A percentile compares a stretch with the other conserved stretches of the same genome.
Evolutionary conservation across 176 grass and related monocot species (phyloP).

Genomic region (Panicum miliaceum): DNA sequence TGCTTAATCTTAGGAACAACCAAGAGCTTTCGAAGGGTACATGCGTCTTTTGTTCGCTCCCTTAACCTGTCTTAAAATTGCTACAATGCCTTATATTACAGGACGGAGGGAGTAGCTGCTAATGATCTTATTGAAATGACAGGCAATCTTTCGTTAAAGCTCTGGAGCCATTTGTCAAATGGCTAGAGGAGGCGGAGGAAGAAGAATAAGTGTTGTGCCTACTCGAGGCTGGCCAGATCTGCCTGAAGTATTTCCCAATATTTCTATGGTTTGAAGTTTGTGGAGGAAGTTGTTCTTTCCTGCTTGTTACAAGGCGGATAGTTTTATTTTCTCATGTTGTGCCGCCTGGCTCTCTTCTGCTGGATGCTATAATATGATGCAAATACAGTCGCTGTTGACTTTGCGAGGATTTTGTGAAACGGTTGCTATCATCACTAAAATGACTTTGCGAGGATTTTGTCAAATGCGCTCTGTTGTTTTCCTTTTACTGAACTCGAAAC

Average conservation of each 20-base stretch:
- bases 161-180: constrained; percentile 81
- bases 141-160: constrained; percentile 91
- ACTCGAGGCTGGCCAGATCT: neutral
- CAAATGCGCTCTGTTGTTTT: no score
- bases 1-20: no score
- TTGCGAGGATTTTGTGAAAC: neutral
- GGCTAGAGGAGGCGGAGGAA: constrained; percentile 91
- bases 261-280: constrained; percentile 6
- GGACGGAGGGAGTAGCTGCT: no score
- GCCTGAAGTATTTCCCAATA: constrained; percentile 34
- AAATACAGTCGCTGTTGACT: neutral
- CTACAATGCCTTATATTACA: no score
- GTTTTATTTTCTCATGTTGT: constrained; percentile 17
- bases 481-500: no score
- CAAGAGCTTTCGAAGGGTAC: no score
- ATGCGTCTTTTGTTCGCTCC: no score
- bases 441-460: neutral
- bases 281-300: constrained; percentile 12
- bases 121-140: constrained; percentile 7
- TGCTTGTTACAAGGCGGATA: constrained; percentile 1
- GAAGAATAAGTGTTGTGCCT: constrained; percentile 52
- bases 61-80: no score
- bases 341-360: neutral
- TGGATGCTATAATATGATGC: constrained; percentile 18
- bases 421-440: neutral